A percentile compares a stretch with the other conserved stretches of the same genome.
phyloP scores from a whole-genome alignment of 2,329 filamentous ascomycete genomes.

The Colletotrichum falcatum region DNA sequence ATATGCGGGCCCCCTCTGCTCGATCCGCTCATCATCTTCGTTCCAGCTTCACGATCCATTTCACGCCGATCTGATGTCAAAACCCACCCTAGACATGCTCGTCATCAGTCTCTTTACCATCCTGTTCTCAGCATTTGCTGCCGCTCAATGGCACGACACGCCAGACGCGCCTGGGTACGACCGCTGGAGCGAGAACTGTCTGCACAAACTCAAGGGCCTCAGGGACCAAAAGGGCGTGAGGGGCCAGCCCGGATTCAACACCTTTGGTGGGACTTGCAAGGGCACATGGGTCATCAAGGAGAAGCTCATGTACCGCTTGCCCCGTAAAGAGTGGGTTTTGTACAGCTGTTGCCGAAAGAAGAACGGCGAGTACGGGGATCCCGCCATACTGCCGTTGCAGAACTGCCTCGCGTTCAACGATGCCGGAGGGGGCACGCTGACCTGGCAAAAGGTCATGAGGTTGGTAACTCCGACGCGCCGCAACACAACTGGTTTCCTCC shows the following conservation, averaged over 20 bases:
- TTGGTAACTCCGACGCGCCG: not conserved
- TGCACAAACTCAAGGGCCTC: not conserved
- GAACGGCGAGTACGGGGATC: not conserved
- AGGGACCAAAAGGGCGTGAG: not conserved
- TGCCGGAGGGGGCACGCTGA: not conserved
- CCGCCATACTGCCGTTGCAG: not conserved
- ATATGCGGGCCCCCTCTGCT: not conserved
- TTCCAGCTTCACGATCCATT: too few species aligned
- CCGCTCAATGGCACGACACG: not conserved
- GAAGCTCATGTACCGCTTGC: not conserved
- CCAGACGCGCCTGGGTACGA: too few species aligned
- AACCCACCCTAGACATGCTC: not conserved
- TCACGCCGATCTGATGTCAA: not conserved
- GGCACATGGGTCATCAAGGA: not conserved
- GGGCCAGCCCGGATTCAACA: slow-evolving; percentile 52
- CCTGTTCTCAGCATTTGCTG: not conserved
- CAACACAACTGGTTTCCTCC: too few species aligned
- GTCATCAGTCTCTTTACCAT: not conserved
- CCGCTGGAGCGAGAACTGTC: not conserved
- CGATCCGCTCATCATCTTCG: not conserved
- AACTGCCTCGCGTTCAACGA: slow-evolving; percentile 4
- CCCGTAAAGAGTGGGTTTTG: not conserved
- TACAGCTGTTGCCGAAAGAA: not conserved
- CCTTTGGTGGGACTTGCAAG: slow-evolving; percentile 64
- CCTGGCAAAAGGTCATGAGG: not conserved